Evolutionary conservation across 352 stramenopile species (phyloP).

Genomic region (Blastocystis sp.): DNA sequence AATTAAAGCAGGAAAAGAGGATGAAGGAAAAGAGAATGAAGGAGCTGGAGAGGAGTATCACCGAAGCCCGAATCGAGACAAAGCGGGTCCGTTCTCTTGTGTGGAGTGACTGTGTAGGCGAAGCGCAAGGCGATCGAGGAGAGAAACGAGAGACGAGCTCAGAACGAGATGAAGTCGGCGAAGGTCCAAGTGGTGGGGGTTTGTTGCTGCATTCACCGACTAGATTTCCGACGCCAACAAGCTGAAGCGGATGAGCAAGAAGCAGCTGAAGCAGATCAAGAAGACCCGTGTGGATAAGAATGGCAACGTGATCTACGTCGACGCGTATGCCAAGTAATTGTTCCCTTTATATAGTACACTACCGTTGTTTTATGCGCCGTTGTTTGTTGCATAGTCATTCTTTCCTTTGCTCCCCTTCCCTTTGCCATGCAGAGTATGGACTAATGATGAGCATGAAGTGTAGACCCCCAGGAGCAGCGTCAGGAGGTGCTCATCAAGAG

Average conservation of each 20-base stretch:
- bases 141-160: constrained; percentile 81
- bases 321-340: constrained; percentile 76
- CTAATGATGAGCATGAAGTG: not conserved
- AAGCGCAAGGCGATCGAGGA: constrained; percentile 80
- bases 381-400: constrained; percentile 56
- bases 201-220: not conserved
- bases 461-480: constrained; percentile 61
- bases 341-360: constrained; percentile 39
- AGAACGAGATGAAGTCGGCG: constrained; percentile 85
- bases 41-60: constrained; percentile 81
- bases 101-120: constrained; percentile 50
- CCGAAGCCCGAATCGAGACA: constrained; percentile 77
- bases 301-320: constrained; percentile 83
- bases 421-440: constrained; percentile 23
- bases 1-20: constrained; percentile 81
- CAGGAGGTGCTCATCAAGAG: constrained; percentile 62
- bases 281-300: constrained; percentile 87
- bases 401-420: not conserved
- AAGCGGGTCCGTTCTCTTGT: constrained; percentile 72
- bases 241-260: constrained; percentile 87
- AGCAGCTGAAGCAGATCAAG: constrained; percentile 84
- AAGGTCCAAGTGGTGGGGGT: constrained; percentile 80
- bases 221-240: constrained; percentile 82
- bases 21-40: constrained; percentile 81
- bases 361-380: constrained; percentile 2